These are phyloP conservation scores for Zopfia rhizophila DNA, from an alignment of 2,329 filamentous ascomycete genomes.

Conservation along the genomic window DNA sequence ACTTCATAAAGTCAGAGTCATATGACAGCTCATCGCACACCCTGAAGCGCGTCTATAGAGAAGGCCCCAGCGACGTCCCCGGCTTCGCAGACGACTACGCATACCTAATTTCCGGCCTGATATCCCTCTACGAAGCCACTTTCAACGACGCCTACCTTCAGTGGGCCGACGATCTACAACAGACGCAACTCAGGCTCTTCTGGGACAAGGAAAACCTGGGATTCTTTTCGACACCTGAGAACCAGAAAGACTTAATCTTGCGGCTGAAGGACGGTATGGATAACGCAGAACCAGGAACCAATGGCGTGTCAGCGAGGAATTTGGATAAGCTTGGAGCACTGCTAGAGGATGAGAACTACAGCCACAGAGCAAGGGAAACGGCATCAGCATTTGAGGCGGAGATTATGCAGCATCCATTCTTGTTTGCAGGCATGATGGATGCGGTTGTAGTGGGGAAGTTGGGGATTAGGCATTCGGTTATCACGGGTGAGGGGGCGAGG, in stretches of 20 bases:
- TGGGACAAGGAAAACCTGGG: slow-evolving; percentile 71
- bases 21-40: slow-evolving; percentile 72
- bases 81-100: slow-evolving; percentile 96
- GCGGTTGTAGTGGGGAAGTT: slow-evolving; percentile 79
- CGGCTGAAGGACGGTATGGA: slow-evolving; percentile 97
- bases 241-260: slow-evolving; percentile 77
- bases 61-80: slow-evolving; percentile 70
- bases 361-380: slow-evolving; percentile 74
- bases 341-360: slow-evolving; percentile 73
- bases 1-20: slow-evolving; percentile 77
- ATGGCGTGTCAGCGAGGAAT: slow-evolving; percentile 86
- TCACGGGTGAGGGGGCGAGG: slow-evolving; percentile 60
- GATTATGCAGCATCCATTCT: slow-evolving; percentile 90
- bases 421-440: slow-evolving; percentile 84
- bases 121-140: slow-evolving; percentile 86
- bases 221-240: slow-evolving; percentile 76
- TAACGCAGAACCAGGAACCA: slow-evolving; percentile 87
- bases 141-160: slow-evolving; percentile 78
- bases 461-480: slow-evolving; percentile 70
- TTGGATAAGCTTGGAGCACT: slow-evolving; percentile 81
- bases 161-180: slow-evolving; percentile 85
- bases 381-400: slow-evolving; percentile 90
- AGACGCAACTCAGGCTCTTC: slow-evolving; percentile 80
- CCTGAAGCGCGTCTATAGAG: slow-evolving; percentile 79
- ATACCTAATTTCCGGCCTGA: slow-evolving; percentile 82